Base-by-base conservation (phyloP, 257 asterid genomes). In the Jacaranda copaia region DNA sequence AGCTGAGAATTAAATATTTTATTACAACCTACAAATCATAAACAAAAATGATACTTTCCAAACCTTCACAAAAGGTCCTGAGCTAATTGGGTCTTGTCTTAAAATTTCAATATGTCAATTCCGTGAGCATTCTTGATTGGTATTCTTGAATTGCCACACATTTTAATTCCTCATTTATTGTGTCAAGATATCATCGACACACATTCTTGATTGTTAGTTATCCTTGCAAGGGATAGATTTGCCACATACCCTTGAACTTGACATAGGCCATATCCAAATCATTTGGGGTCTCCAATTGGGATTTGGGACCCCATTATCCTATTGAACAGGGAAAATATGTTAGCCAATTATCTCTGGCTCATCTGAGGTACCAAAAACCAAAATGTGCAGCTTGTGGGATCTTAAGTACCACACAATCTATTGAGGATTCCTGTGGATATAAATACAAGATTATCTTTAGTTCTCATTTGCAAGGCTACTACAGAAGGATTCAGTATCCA, bases 231-330 rank as follows among this genome's bases (percentile, higher is more conserved):
- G 66, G 80, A 80, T 83, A 67, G 45, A 10, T 79, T 67, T 72
- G 75, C 77, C 78, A 74, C 83, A 45, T 68, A 25, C 25, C 43
- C 70, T 42, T 65, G 58, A 63, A 15, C 25, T 40, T 7, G 8
- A 40, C 32, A 25, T 25, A 0, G 32, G 32, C 32, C 32, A 25
- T 25, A 25, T 25, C 32, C 32, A 25, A 25, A 25, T 25, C 32
- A 25, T 25, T 25, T 25, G 32, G 32, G 32, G 32, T 25, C 32
- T 25, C 32, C 32, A 25, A 25, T 2, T 25, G 32, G 32, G 61
- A 55, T 62, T 52, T 70, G 59, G 75, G 78, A 13, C 74, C 78
- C 39, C 49, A 42, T 77, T 74, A 77, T 77, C 82, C 75, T 71
- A 25, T 11, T 12, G 20, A 57, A 67, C 8, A 58, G 68, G 36